Base-by-base conservation (phyloP, 495 filamentous ascomycete species). In the Aspergillus homomorphus region DNA sequence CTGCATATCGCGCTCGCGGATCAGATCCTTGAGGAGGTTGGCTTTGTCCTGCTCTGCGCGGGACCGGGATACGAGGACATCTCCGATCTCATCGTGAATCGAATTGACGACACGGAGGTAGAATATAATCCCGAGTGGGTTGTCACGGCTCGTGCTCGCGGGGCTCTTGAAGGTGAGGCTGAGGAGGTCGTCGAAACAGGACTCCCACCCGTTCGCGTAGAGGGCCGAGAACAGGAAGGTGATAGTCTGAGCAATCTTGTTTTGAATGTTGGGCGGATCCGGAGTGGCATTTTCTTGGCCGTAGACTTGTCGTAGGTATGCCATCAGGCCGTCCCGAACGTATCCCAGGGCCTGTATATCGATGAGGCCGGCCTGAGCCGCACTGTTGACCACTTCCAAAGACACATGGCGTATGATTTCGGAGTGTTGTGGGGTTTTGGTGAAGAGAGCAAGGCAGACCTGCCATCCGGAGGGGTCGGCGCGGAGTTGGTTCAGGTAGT, bases 31-130 rank as follows among this genome's bases (percentile, higher is more conserved):
- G 56, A 99, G 79, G 45, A 89, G 81, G 26, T 83, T 89, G 68
- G 92, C 90, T 59, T 86, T 85, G 60, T 88, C 89, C 59, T 87
- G 84, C 59, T 97, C 91, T 33, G 82, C 79, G 15, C 82, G 80
- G 23, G 87, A 84, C 45, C 91, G 83, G 19, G 86, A 82, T n/a
- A 97, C 77, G 53, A 97, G 76, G 26, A 90, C 82, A 77, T 99
- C 94, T 48, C 92, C 94, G 71, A 99, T 95, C 72, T 99, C 94
- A 64, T 99, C 94, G 67, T 99, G 94, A 41, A 99, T 85, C 42
- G 91, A 90, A 67, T 85, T 80, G 45, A 96, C 80, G 61, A 95
- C 83, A 49, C 93, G 88, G 41, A 99, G 80, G 74, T 96, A 99
- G 61, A 99, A 83, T 33, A 91, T 76, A 48, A 94, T 89, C 14